Conservation (phyloP, 805 yeast genomes). For the Ogataea degrootiae region DNA sequence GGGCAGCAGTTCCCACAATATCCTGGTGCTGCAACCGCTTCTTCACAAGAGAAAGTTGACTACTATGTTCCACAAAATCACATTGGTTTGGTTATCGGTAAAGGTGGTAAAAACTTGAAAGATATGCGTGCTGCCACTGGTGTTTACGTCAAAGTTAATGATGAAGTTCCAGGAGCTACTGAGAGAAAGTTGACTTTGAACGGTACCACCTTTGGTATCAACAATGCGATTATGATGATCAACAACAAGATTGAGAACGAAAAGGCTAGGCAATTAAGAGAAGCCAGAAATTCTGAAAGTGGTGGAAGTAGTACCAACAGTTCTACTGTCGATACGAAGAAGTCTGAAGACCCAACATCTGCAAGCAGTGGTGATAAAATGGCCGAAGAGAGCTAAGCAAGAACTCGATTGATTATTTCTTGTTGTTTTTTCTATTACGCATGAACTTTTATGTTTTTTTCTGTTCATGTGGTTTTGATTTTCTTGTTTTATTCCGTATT, state of each 20-base stretch:
- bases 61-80: conserved; percentile 69
- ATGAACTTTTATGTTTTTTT: too few species aligned
- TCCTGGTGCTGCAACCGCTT: conserved; percentile 12
- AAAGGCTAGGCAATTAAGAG: conserved; percentile 33
- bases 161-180: conserved; percentile 45
- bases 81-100: conserved; percentile 84
- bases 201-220: conserved; percentile 64
- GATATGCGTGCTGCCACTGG: conserved; percentile 74
- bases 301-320: background rate
- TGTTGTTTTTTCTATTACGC: too few species aligned
- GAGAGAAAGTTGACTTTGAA: conserved; percentile 65
- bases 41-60: conserved; percentile 49
- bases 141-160: conserved; percentile 67
- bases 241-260: conserved; percentile 69
- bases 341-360: background rate
- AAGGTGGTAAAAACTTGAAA: conserved; percentile 77
- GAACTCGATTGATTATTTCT: too few species aligned
- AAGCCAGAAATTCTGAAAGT: conserved; percentile 6
- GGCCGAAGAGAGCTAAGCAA: too few species aligned
- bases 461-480: too few species aligned
- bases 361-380: background rate
- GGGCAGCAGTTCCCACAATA: conserved; percentile 5
- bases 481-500: too few species aligned
- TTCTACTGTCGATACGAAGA: background rate
- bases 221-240: conserved; percentile 66